These are phyloP conservation scores for Lanmaoa pseudosensibilis DNA, from an alignment of 768 basidiomycete species.

Conservation along the genomic window DNA sequence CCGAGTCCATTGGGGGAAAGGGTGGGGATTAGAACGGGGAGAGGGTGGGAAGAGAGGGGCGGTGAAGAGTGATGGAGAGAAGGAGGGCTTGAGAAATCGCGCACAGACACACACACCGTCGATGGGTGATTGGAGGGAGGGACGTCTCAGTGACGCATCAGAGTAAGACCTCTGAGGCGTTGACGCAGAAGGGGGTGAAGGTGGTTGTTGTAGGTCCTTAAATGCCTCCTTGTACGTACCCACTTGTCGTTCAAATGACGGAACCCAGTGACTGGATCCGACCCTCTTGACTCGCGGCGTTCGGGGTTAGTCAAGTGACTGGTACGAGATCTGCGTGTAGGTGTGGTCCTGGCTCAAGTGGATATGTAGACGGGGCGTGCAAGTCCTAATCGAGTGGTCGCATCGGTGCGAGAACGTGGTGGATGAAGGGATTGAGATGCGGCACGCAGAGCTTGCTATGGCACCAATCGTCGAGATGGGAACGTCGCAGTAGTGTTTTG, in stretches of 20 bases:
- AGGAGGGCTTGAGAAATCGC: not conserved
- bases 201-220: not conserved
- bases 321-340: not conserved
- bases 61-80: no score
- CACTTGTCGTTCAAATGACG: not conserved
- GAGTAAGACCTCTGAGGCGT: not conserved
- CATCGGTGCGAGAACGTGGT: not conserved
- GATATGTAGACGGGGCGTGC: not conserved
- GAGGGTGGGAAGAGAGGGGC: not conserved
- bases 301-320: not conserved
- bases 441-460: not conserved
- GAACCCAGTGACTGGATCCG: not conserved
- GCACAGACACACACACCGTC: not conserved
- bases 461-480: not conserved
- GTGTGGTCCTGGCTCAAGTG: not conserved
- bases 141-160: constrained; percentile 2
- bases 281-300: not conserved
- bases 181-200: not conserved
- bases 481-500: not conserved
- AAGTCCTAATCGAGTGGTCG: not conserved
- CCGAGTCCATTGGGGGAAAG: constrained; percentile 27
- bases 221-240: constrained; percentile 4
- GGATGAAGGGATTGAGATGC: not conserved
- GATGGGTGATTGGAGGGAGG: not conserved
- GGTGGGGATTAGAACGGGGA: not conserved